Evolutionary conservation across 2,329 filamentous ascomycete genomes (phyloP).

Genomic region (Ophiostoma perfectum): DNA sequence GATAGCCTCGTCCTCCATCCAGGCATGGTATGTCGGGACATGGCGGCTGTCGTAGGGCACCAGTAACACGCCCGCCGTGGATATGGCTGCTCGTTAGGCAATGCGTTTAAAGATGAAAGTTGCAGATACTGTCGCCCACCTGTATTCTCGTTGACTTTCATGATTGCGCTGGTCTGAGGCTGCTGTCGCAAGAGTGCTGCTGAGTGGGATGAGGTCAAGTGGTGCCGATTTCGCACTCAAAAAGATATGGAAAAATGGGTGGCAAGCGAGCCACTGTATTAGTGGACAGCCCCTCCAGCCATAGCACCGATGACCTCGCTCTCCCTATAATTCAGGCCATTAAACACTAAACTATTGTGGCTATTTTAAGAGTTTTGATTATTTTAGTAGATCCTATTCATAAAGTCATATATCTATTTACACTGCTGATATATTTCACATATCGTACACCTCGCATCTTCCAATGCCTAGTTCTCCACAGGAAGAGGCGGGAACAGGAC

Average conservation of each 20-base stretch:
- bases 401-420: not conserved
- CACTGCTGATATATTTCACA: not conserved
- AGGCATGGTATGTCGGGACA: constrained; percentile 75
- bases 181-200: not conserved
- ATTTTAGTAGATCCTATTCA: not conserved
- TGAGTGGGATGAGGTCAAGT: not conserved
- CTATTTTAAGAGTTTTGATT: not conserved
- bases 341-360: no score
- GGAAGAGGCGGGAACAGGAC: constrained; percentile 50
- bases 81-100: constrained; percentile 50
- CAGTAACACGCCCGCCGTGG: constrained; percentile 61
- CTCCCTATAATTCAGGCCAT: no score
- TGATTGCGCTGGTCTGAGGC: not conserved
- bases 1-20: constrained; percentile 82
- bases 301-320: not conserved
- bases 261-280: not conserved
- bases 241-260: no score
- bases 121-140: constrained; percentile 31
- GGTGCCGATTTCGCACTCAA: not conserved
- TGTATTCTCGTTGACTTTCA: constrained; percentile 30
- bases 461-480: constrained; percentile 34
- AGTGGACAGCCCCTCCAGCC: not conserved
- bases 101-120: not conserved
- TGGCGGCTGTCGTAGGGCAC: constrained; percentile 81
- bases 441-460: not conserved